Percentiles rank a stretch among this genome's conserved stretches.
Conservation (phyloP, 768 basidiomycete species). For the Termitomyces titanicus region DNA sequence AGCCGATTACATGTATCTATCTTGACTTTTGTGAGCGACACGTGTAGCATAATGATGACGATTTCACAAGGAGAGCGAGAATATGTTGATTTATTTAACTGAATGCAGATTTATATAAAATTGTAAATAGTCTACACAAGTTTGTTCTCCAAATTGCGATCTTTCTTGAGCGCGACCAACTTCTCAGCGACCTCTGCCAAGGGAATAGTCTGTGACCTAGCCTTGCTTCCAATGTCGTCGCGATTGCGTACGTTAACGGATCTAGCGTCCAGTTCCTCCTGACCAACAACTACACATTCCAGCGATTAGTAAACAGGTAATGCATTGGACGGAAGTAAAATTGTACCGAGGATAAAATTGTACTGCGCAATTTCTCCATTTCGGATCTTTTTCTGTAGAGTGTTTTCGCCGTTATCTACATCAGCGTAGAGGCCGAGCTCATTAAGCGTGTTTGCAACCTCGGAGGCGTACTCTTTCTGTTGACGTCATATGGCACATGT, state of each 20-base stretch:
- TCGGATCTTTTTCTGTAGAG: constrained; percentile 94
- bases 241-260: constrained; percentile 97
- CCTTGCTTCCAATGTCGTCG: constrained; percentile 87
- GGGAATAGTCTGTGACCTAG: constrained; percentile 69
- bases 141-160: constrained; percentile 37
- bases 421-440: constrained; percentile 81
- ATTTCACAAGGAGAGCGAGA: not conserved
- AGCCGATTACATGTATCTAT: not conserved
- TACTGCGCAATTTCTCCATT: constrained; percentile 98
- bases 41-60: not conserved
- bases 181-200: constrained; percentile 70
- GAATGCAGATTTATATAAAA: not conserved
- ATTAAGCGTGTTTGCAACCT: constrained; percentile 67
- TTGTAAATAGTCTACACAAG: not conserved
- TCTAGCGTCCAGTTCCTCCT: constrained; percentile 80
- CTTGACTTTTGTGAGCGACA: not conserved
- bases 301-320: not conserved
- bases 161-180: constrained; percentile 66
- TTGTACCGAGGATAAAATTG: constrained; percentile 93
- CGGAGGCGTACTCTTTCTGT: constrained; percentile 87
- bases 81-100: constrained; percentile 3
- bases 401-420: constrained; percentile 89
- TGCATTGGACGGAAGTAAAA: not conserved
- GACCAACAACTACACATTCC: constrained; percentile 74
- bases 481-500: constrained; percentile 3